Base-by-base conservation (phyloP, 1,284 basidiomycete species). In the Ustilago bromivora region DNA sequence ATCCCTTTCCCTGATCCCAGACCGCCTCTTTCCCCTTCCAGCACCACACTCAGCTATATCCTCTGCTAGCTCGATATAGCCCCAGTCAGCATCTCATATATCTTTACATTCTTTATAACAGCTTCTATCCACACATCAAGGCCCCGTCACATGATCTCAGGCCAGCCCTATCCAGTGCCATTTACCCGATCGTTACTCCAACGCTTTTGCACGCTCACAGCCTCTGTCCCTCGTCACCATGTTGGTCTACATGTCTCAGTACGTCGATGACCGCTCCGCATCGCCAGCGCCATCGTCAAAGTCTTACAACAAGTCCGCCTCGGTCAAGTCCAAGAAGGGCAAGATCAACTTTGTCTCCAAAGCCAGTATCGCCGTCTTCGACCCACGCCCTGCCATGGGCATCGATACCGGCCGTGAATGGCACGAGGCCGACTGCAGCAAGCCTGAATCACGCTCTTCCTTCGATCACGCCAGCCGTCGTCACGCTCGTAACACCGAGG, bases 301-400 rank as follows among this genome's bases (percentile, higher is more conserved):
- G 19, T 8, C 58, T 32, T 35, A 55, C 6, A 9, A 49, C 28
- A 76, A 57, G 61, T 46, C 71, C 12, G 12, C 63, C 15, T 31
- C 61, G 11, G 36, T 70, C 15, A 71, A 70, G 51, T 54, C 67
- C 12, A 79, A 76, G 41, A 81, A 78, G 67, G 75, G 69, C 57
- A 84, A 84, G 72, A 71, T 84, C 76, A 82, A 82, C 55, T 79
- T 75, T 41, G 78, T 82, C 52, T 82, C 81, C 57, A 83, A 84
- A 61, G 80, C 82, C 12, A 81, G 79, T 49, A 66, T 84, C 12
- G 82, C 81, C 57, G 75, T 80, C 66, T 74, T 84, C 47, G 78
- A 84, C 55, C 82, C 82, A 35, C 70, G 82, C 19, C 76, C 79
- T 55, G 82, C 81, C n/a, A 82, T 84, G 81, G 82, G 82, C 51